phyloP scores from a whole-genome alignment of 768 basidiomycete genomes.

The Pholiota molesta region DNA sequence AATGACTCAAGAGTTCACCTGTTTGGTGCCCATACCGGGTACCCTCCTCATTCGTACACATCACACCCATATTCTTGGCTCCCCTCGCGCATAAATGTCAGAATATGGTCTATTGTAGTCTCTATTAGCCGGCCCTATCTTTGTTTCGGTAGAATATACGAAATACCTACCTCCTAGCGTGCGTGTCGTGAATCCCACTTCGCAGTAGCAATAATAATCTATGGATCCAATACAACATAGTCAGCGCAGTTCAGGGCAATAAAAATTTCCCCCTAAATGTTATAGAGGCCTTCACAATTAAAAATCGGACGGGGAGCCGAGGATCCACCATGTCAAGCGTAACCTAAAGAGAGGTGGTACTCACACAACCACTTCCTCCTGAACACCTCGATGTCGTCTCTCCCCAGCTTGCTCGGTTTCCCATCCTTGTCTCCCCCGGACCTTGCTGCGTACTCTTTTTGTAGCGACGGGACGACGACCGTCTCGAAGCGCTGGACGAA shows the following conservation, averaged over 20 bases:
- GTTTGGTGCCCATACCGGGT: too few species aligned
- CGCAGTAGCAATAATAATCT: slow-evolving; percentile 63
- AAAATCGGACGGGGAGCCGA: background rate
- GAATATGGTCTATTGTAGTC: slow-evolving; percentile 54
- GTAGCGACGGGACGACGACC: slow-evolving; percentile 60
- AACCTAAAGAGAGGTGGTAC: slow-evolving; percentile 23
- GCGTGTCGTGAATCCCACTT: slow-evolving; percentile 72
- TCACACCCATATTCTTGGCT: slow-evolving; percentile 60
- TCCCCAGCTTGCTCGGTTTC: slow-evolving; percentile 28
- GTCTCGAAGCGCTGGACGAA: slow-evolving; percentile 62
- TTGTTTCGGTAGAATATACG: background rate
- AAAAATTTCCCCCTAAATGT: background rate
- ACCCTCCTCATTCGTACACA: slow-evolving; percentile 31
- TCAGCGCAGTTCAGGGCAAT: background rate
- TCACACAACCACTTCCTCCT: slow-evolving; percentile 74
- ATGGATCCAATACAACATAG: slow-evolving; percentile 5
- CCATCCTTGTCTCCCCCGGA: slow-evolving; percentile 27
- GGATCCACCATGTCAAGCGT: background rate
- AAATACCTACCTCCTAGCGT: slow-evolving; percentile 58
- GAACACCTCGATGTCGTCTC: slow-evolving; percentile 71
- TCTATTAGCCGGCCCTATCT: background rate
- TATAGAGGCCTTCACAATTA: too few species aligned
- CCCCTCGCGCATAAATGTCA: slow-evolving; percentile 68
- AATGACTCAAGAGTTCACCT: too few species aligned
- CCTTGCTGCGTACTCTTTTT: slow-evolving; percentile 63